Evolutionary conservation across 2,329 filamentous ascomycete species (phyloP).

Genomic region (Penicillium sp.): DNA sequence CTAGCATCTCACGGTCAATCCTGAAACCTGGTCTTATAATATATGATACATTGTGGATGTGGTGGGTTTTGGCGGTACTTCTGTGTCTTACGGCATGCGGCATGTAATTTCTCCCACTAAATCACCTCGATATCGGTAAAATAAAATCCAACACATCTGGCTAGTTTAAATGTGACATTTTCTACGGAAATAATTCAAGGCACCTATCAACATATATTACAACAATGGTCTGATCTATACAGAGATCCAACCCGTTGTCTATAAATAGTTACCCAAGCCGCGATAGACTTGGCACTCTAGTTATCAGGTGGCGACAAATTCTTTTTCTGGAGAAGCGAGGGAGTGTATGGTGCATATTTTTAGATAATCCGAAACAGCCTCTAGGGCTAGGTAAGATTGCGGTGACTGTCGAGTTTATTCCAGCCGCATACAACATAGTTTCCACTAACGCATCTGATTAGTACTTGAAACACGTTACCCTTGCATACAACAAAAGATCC

Average conservation of each 20-base stretch:
- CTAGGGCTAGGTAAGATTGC: not conserved
- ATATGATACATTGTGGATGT: not conserved
- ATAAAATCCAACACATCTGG: not conserved
- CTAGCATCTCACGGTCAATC: not conserved
- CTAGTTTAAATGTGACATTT: not conserved
- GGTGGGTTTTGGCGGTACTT: not conserved
- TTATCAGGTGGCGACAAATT: not conserved
- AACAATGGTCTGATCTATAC: not conserved
- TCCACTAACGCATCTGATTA: not conserved
- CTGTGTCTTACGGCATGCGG: not conserved
- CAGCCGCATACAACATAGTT: not conserved
- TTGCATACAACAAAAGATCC: not conserved
- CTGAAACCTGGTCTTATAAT: not conserved
- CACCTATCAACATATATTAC: not conserved
- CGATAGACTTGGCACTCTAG: not conserved
- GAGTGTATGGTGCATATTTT: not conserved
- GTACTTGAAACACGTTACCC: not conserved
- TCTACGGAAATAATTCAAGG: too few species aligned
- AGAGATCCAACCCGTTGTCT: not conserved
- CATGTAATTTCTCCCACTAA: not conserved
- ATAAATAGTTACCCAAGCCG: not conserved
- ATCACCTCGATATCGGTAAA: not conserved
- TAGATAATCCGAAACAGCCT: not conserved
- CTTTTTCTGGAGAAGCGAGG: not conserved
- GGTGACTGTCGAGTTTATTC: not conserved